Evolutionary conservation across 176 grass and related monocot genomes (phyloP), one percentile per base, ranked within the genome.

Genomic region (Ananas comosus): DNA sequence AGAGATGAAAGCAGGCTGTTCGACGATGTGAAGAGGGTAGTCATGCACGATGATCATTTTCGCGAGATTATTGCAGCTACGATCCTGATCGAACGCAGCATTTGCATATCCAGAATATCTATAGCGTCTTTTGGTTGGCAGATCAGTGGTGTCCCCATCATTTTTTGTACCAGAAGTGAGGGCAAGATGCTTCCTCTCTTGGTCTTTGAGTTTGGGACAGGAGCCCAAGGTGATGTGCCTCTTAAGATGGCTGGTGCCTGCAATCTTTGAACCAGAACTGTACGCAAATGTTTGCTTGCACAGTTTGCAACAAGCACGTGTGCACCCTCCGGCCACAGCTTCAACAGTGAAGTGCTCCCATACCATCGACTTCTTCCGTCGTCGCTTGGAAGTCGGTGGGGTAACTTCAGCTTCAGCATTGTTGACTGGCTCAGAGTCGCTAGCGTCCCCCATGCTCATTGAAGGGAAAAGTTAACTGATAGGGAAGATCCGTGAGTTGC

Each of bases 231-330:
- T 85, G 63, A 96, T 96, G 51, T 96, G 91, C 70, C 87, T 86
- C 84, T 96, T 96, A 14, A 96, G 82, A 85, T 96, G 91, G 76
- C 87, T 96, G 33, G 91, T 91, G 1, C 91, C 87, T 25, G 91
- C 84, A 73, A 91, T 87, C 70, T 96, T 96, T 75, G 91, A 76
- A 12, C 91, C 91, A 68, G 84, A 91, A 72, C 91, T 88, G 53
- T 96, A 96, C 2, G 91, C 87, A 82, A 91, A 96, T 13, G 91
- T 87, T 77, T 90, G 81, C 81, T 96, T 96, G 82, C 91, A 91
- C 66, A 91, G 69, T 67, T 96, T 96, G 82, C 91, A 96, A 78
- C 84, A 91, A 69, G 91, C 91, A 25, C 91, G 70, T 22, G 85
- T 68, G 66, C 51, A 73, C 12, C 79, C 87, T 27, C 87, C 87